phyloP scores from a whole-genome alignment of 2,329 filamentous ascomycete species.

The Magnaporthales sp. region DNA sequence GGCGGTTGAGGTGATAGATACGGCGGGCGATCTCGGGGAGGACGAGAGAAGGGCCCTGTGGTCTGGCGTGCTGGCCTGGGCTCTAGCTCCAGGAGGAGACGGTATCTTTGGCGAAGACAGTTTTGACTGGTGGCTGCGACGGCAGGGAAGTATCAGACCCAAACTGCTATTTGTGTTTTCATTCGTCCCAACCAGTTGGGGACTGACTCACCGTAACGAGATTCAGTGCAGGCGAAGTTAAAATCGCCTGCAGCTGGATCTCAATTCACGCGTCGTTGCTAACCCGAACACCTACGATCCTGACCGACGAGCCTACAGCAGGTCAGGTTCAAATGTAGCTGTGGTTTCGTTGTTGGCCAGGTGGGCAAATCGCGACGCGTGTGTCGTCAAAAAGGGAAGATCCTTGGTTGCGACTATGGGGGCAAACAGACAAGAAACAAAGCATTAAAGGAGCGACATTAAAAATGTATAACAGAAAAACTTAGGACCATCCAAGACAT shows the following conservation, averaged over 20 bases:
- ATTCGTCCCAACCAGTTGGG: not conserved
- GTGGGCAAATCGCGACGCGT: conserved; percentile 8
- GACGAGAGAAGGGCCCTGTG: conserved; percentile 24
- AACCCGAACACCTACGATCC: not conserved
- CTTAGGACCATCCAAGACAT: conserved; percentile 9
- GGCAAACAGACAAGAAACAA: conserved; percentile 6
- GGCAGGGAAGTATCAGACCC: not conserved
- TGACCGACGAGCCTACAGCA: not conserved
- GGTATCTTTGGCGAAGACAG: conserved; percentile 44
- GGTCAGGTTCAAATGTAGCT: not conserved
- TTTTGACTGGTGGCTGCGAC: conserved; percentile 28
- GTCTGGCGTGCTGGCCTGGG: conserved; percentile 46
- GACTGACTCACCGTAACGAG: conserved; percentile 38
- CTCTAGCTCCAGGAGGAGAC: conserved; percentile 46
- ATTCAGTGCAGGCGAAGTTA: conserved; percentile 53
- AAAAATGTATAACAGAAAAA: conserved; percentile 7
- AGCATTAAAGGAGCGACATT: conserved; percentile 14
- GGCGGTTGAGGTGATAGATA: conserved; percentile 54
- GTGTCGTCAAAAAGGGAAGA: conserved; percentile 2
- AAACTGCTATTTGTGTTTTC: not conserved
- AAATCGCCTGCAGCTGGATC: conserved; percentile 49
- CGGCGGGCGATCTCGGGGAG: conserved; percentile 44
- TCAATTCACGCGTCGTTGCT: not conserved
- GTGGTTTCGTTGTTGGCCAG: not conserved
- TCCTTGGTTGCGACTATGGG: not conserved